Conservation (phyloP, 768 basidiomycete genomes). For the Kwoniella bestiolae region DNA sequence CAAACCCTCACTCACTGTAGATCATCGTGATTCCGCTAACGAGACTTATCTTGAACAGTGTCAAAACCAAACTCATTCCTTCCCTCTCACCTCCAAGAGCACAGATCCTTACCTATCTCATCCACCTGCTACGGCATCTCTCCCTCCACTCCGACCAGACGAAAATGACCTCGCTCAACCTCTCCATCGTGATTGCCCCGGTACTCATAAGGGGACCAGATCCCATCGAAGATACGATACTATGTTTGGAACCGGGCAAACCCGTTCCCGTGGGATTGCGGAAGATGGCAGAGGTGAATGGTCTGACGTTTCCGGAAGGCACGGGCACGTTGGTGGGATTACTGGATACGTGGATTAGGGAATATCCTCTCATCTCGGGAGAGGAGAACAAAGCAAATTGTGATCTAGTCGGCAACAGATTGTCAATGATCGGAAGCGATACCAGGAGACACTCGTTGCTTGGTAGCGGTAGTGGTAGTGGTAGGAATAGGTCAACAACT, state of each 20-base stretch:
- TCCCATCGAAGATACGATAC: constrained; percentile 40
- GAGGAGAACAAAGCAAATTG: background rate
- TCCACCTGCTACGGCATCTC: constrained; percentile 26
- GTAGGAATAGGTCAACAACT: too few relatives aligned
- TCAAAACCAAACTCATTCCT: constrained; percentile 23
- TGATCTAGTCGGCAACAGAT: too few relatives aligned
- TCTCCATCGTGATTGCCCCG: constrained; percentile 44
- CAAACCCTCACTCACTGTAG: too few relatives aligned
- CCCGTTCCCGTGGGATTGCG: constrained; percentile 41
- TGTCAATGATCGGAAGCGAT: too few relatives aligned
- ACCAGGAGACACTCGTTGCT: too few relatives aligned
- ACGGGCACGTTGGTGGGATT: constrained; percentile 36
- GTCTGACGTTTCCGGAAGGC: background rate
- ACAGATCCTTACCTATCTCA: constrained; percentile 22
- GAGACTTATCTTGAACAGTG: constrained; percentile 17
- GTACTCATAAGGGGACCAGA: constrained; percentile 38
- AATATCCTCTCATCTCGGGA: constrained; percentile 7
- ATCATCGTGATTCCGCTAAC: background rate
- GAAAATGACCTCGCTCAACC: constrained; percentile 37
- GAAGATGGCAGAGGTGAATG: constrained; percentile 3
- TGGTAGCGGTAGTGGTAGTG: too few relatives aligned
- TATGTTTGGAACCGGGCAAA: constrained; percentile 41
- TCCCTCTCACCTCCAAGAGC: constrained; percentile 2
- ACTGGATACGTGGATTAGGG: constrained; percentile 35
- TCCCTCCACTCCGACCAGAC: constrained; percentile 25